phyloP scores from a whole-genome alignment of 2,329 filamentous ascomycete genomes.

The Botrytis cinerea region DNA sequence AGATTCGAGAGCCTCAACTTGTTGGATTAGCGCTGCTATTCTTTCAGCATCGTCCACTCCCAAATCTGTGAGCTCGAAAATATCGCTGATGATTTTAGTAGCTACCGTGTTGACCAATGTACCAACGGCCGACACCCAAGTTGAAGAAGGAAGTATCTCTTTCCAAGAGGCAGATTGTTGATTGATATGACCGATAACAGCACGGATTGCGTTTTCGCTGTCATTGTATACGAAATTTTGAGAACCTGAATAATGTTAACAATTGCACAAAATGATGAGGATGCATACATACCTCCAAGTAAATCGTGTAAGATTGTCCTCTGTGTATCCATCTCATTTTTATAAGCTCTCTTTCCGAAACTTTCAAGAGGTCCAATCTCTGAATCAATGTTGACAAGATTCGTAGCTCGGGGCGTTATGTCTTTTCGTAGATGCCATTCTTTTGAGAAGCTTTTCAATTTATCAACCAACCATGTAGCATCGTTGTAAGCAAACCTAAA shows the following conservation, averaged over 20 bases:
- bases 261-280: not conserved
- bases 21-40: constrained; percentile 59
- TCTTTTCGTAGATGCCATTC: constrained; percentile 57
- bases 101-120: constrained; percentile 60
- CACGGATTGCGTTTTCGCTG: constrained; percentile 53
- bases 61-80: constrained; percentile 62
- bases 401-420: constrained; percentile 51
- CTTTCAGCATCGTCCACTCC: constrained; percentile 65
- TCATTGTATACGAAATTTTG: constrained; percentile 62
- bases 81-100: constrained; percentile 61
- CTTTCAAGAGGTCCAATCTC: constrained; percentile 60
- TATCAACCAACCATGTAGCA: constrained; percentile 62
- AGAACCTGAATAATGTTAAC: constrained; percentile 44
- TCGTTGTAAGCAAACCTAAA: constrained; percentile 67
- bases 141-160: constrained; percentile 58
- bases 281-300: constrained; percentile 50
- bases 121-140: constrained; percentile 64
- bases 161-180: constrained; percentile 59
- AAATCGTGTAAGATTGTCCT: constrained; percentile 63
- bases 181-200: constrained; percentile 55
- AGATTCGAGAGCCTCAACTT: constrained; percentile 59
- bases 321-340: constrained; percentile 60
- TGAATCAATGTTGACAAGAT: constrained; percentile 59
- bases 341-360: constrained; percentile 64
- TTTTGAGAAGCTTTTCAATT: constrained; percentile 51